Percentiles rank a stretch among this genome's conserved stretches.
phyloP scores from a whole-genome alignment of 768 basidiomycete species.

The Podaxis pistillaris region DNA sequence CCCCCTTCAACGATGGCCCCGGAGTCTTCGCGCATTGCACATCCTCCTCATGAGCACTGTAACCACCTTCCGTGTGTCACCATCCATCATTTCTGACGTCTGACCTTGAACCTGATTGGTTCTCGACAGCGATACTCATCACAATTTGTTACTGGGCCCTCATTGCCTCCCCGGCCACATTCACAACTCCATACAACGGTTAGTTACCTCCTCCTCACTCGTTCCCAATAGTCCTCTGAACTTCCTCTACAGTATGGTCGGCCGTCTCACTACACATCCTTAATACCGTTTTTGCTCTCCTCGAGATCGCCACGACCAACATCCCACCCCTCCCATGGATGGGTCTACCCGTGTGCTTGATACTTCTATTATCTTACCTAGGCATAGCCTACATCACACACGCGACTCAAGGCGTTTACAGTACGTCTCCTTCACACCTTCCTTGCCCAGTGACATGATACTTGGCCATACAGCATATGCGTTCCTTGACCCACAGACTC shows the following conservation, averaged over 20 bases:
- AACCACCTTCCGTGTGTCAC: slow-evolving; percentile 54
- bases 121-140: slow-evolving; percentile 54
- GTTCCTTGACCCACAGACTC: slow-evolving; percentile 57
- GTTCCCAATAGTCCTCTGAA: neutral
- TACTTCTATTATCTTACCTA: slow-evolving; percentile 57
- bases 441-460: neutral
- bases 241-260: slow-evolving; percentile 45
- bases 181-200: slow-evolving; percentile 21
- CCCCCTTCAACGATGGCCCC: slow-evolving; percentile 59
- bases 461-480: slow-evolving; percentile 43
- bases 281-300: slow-evolving; percentile 54
- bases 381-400: slow-evolving; percentile 65
- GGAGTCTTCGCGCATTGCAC: slow-evolving; percentile 53
- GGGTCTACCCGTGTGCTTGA: slow-evolving; percentile 40
- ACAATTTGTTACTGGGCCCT: slow-evolving; percentile 65
- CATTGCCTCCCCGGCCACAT: slow-evolving; percentile 42
- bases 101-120: neutral
- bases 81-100: neutral
- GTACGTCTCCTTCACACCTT: slow-evolving; percentile 33
- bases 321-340: slow-evolving; percentile 49
- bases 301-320: slow-evolving; percentile 57
- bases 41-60: slow-evolving; percentile 49
- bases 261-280: slow-evolving; percentile 59
- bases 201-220: neutral
- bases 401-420: slow-evolving; percentile 57